Evolutionary conservation across 352 stramenopile species (phyloP).

Genomic region (Pythium pyrilobum): DNA sequence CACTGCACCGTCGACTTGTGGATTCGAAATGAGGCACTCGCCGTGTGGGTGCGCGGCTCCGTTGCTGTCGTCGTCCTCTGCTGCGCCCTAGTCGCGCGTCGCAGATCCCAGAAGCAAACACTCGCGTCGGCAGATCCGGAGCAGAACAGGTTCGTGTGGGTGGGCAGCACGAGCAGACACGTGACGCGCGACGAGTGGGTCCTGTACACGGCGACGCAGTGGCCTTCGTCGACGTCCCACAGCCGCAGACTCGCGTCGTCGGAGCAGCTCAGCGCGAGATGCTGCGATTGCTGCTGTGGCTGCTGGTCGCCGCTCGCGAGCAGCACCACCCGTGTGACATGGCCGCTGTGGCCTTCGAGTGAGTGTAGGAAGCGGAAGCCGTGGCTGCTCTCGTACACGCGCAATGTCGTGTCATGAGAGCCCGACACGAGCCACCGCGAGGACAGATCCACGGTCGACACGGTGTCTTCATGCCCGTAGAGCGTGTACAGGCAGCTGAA

Average conservation of each 20-base stretch:
- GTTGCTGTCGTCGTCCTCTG: not conserved
- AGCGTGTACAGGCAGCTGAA: conserved; percentile 57
- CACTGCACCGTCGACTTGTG: conserved; percentile 57
- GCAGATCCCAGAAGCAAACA: conserved; percentile 52
- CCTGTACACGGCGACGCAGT: conserved; percentile 35
- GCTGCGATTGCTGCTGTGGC: no score
- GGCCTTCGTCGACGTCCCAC: conserved; percentile 41
- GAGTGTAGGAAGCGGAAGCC: conserved; percentile 38
- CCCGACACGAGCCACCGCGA: conserved; percentile 59
- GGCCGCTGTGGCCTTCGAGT: conserved; percentile 42
- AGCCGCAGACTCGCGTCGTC: conserved; percentile 58
- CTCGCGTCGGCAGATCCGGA: conserved; percentile 50
- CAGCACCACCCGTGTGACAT: conserved; percentile 54
- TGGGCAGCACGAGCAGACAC: conserved; percentile 25
- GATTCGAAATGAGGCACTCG: conserved; percentile 22
- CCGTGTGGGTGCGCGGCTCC: not conserved
- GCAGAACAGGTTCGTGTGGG: conserved; percentile 24
- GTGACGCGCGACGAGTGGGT: conserved; percentile 48
- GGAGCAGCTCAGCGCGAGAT: conserved; percentile 44
- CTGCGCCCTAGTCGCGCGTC: not conserved
- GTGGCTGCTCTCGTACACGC: conserved; percentile 37
- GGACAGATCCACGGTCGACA: conserved; percentile 48
- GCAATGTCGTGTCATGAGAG: conserved; percentile 57
- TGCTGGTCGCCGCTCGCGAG: not conserved
- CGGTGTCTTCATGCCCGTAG: conserved; percentile 56